Conservation (phyloP, 257 asterid genomes). For the Nicotiana attenuata region DNA sequence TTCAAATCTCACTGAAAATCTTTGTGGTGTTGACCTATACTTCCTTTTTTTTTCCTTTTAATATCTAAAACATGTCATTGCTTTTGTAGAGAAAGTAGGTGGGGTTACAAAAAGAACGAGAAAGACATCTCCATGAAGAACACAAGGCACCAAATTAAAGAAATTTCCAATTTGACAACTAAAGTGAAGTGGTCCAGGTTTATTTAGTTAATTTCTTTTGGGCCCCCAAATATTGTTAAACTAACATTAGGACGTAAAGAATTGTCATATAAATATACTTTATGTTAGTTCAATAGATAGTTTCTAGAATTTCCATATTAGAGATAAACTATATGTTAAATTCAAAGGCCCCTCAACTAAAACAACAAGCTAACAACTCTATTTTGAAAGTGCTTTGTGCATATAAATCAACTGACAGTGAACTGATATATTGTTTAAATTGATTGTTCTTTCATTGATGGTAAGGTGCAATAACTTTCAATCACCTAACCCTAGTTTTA, state of each 20-base stretch:
- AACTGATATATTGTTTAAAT: background rate
- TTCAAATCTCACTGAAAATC: no score
- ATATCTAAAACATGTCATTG: background rate
- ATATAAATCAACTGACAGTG: background rate
- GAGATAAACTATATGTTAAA: background rate
- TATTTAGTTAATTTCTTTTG: background rate
- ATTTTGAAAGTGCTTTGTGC: background rate
- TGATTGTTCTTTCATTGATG: background rate
- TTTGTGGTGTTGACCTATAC: no score
- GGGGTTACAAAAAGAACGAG: background rate
- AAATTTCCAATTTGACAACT: background rate
- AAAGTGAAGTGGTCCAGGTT: background rate
- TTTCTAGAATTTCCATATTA: background rate
- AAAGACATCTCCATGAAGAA: background rate
- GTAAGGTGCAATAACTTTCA: background rate
- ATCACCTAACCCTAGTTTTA: background rate
- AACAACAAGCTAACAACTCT: background rate
- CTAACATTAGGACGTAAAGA: background rate
- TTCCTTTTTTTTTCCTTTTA: no score
- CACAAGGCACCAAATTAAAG: background rate
- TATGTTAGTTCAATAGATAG: background rate
- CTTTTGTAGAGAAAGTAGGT: background rate
- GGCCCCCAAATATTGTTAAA: background rate
- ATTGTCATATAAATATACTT: background rate
- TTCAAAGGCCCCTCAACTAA: background rate